These are phyloP conservation scores for Drosera spatulata DNA, from an alignment of 179 eudicot species.

Conservation along the genomic window DNA sequence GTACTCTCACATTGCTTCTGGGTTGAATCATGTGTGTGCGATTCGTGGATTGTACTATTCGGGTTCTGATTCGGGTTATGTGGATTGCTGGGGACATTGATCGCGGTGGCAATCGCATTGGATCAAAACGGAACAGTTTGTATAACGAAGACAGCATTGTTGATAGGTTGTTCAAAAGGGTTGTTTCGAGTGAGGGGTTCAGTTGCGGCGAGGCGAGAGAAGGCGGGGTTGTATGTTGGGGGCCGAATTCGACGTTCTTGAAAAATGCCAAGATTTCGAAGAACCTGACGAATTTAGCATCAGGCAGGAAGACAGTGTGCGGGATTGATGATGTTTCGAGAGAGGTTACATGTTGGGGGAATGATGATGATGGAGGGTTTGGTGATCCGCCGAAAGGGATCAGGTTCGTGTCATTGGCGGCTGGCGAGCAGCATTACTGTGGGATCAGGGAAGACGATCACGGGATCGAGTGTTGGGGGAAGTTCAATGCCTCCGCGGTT, in stretches of 20 bases:
- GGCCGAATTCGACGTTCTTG: conserved; percentile 50
- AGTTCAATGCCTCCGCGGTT: conserved; percentile 43
- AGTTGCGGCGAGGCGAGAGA: conserved; percentile 52
- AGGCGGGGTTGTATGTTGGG: conserved; percentile 71
- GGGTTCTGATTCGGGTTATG: conserved; percentile 28
- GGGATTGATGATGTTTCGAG: conserved; percentile 42
- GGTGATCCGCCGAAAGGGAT: conserved; percentile 32
- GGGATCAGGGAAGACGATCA: conserved; percentile 81
- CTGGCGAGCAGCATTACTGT: conserved; percentile 67
- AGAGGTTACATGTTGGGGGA: conserved; percentile 71
- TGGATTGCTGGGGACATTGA: conserved; percentile 96
- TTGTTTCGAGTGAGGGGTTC: conserved; percentile 86
- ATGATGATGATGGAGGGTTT: conserved; percentile 9
- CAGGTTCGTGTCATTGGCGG: conserved; percentile 48
- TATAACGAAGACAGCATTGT: conserved; percentile 37
- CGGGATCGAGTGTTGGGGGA: conserved; percentile 81
- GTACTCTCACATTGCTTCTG: conserved; percentile 65
- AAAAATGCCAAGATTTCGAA: conserved; percentile 25
- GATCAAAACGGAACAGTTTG: conserved; percentile 41
- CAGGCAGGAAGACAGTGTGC: conserved; percentile 50
- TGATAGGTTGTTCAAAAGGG: conserved; percentile 22
- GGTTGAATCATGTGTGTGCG: conserved; percentile 72
- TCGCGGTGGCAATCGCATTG: conserved; percentile 10
- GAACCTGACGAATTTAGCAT: conserved; percentile 31
- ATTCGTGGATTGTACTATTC: conserved; percentile 56